Base-by-base conservation (phyloP, 2,329 filamentous ascomycete species). In the Knoxdaviesia proteae region DNA sequence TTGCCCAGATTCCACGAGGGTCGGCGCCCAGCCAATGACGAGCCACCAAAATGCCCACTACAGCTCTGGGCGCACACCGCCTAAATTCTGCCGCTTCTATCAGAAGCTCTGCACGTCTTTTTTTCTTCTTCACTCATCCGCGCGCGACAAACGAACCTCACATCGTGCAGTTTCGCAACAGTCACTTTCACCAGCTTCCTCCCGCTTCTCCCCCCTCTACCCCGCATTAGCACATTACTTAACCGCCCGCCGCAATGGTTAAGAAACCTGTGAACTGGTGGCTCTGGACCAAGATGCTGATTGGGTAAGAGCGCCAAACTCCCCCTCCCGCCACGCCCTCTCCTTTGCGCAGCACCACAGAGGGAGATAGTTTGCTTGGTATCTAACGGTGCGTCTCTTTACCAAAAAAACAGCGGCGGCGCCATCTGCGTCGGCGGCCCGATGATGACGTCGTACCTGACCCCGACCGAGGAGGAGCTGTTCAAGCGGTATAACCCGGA, bases 401-500 rank as follows among this genome's bases (percentile, higher is more conserved):
- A 30, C 20, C 20, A 20, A 20, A 20, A 20, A 20, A 43, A 48
- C 52, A 94, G 87, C 46, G 83, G 82, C 51, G 68, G 66, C 37
- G 60, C 68, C 39, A 67, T 90, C 51, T 78, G 75, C 53, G 68
- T 94, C 46, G 90, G 90, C 42, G 90, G 90, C 4, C 90, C 90
- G 30, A 79, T 80, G 10, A 64, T 96, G 42, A 80, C 88, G 38
- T 73, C 78, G 61, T 93, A 77, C 58, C 63, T 92, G 39, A 72
- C 72, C 39, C 90, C 90, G 2, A 80, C 81, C 8, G 86, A 94
- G 52, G 90, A 94, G 60, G 86, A 96, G 62, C 70, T 98, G 37
- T 86, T 92, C 67, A 68, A 84, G 64, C 76, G 71, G 60, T 96
- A 96, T 64, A 96, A 88, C 59, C 88, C 88, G 1, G 90, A 96